Percentiles rank a stretch among this genome's conserved stretches.
Conservation (phyloP, 1,284 basidiomycete species). For the Leccinum laetum region DNA sequence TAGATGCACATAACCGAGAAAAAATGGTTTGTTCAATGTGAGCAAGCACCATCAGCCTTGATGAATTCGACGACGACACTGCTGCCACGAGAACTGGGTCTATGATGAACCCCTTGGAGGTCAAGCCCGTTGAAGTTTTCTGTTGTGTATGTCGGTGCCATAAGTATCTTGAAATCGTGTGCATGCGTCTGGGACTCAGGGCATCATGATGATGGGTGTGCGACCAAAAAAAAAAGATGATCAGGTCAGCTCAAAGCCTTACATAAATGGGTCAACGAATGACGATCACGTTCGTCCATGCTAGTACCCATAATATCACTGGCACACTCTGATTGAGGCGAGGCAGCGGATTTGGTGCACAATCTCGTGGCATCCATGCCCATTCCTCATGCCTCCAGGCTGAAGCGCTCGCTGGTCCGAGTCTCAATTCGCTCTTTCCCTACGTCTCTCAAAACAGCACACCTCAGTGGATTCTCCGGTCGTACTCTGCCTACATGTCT, state of each 20-base stretch:
- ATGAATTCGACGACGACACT: constrained; percentile 44
- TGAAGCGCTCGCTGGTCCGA: neutral
- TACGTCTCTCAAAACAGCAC: neutral
- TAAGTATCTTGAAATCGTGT: neutral
- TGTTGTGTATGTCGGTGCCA: neutral
- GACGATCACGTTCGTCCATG: too few species aligned
- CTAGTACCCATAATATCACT: too few species aligned
- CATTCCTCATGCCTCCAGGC: neutral
- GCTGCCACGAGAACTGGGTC: constrained; percentile 98
- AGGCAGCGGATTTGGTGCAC: neutral
- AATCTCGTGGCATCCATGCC: neutral
- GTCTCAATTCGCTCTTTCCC: neutral
- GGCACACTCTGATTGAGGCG: too few species aligned
- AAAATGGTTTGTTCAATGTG: neutral
- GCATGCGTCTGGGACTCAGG: too few species aligned
- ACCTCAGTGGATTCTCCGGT: neutral
- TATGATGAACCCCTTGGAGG: constrained; percentile 94
- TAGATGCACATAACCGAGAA: neutral
- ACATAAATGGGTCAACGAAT: too few species aligned
- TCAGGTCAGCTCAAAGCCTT: too few species aligned
- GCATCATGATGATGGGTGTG: too few species aligned
- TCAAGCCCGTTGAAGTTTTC: constrained; percentile 90
- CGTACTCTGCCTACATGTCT: neutral
- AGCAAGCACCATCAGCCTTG: neutral
- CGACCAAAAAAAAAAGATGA: too few species aligned